Evolutionary conservation across 768 basidiomycete genomes (phyloP).

Genomic region (Hortiboletus campestris): DNA sequence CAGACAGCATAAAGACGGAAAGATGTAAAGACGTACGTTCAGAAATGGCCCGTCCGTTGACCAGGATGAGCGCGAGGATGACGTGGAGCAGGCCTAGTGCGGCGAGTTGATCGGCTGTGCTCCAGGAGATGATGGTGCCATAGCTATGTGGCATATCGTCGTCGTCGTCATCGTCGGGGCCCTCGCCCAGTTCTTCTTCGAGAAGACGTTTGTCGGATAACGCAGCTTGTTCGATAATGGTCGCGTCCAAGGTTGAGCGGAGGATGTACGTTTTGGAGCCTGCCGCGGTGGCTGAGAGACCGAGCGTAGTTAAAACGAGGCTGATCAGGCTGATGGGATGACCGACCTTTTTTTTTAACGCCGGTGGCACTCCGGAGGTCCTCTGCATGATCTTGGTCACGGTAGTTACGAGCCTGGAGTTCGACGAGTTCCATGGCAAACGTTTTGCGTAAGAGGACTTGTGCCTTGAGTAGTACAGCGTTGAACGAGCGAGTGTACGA

Average conservation of each 20-base stretch:
- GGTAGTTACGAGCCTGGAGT: slow-evolving; percentile 56
- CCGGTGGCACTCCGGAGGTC: slow-evolving; percentile 52
- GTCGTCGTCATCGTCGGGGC: slow-evolving; percentile 45
- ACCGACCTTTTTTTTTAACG: slow-evolving; percentile 64
- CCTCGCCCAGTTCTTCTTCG: slow-evolving; percentile 52
- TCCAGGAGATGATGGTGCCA: slow-evolving; percentile 77
- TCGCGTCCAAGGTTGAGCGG: slow-evolving; percentile 65
- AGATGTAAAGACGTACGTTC: slow-evolving; percentile 64
- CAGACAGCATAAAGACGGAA: neutral
- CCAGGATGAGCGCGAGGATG: slow-evolving; percentile 81
- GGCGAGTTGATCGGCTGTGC: slow-evolving; percentile 61
- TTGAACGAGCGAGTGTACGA: slow-evolving; percentile 57
- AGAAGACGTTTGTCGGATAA: slow-evolving; percentile 43
- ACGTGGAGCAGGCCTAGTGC: slow-evolving; percentile 72
- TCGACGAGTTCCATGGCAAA: slow-evolving; percentile 88
- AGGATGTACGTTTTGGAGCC: slow-evolving; percentile 83
- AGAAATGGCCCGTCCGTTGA: slow-evolving; percentile 66
- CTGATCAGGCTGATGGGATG: neutral
- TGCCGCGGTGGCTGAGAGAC: slow-evolving; percentile 39
- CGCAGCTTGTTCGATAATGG: slow-evolving; percentile 61
- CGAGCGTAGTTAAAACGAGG: neutral
- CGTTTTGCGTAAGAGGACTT: slow-evolving; percentile 56
- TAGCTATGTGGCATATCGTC: slow-evolving; percentile 51
- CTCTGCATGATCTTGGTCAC: slow-evolving; percentile 38
- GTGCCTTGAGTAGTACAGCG: slow-evolving; percentile 60